Evolutionary conservation across 768 basidiomycete species (phyloP), one percentile per base, ranked within the genome.

Genomic region (Pleurotus platypus): DNA sequence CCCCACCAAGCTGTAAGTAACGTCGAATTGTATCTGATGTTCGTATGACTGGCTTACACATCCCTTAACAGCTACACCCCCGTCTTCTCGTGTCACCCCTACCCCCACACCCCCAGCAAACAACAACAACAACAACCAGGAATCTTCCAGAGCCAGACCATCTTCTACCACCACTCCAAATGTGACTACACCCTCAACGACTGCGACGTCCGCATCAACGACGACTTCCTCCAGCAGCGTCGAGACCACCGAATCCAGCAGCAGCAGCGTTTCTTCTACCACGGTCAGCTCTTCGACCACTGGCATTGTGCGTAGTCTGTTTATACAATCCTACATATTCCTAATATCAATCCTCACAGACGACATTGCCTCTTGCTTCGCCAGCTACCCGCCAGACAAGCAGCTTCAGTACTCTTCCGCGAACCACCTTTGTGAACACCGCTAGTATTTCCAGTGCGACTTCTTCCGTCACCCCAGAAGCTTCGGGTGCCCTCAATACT

Each of bases 401-500:
- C 22, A 54, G 51, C 24, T 54, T 54, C 20, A 54, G 39, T 26
- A 54, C 51, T 40, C 39, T 54, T 16, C 51, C 51, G 13, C 37
- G 18, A 22, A 54, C 51, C 13, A 54, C 51, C 6, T 54, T 54
- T 30, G 37, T 42, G 20, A 54, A 39, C 11, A 22, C 51, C 20
- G 42, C 27, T 8, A 35, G 43, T n/a, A 30, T 38, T 15, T 26
- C 43, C 40, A 53, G 49, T 20, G 35, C 61, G 46, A 47, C 63
- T 43, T 37, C 64, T 46, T 61, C 68, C 1, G 8, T 61, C n/a
- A 58, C 64, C 5, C 7, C 54, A 13, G 49, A 51, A 18, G 26
- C 57, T 2, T 55, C 45, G 4, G 57, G 63, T 49, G 58, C 62
- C 9, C 58, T 63, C 12, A 68, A 67, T 42, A 63, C 67, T 22